Base-by-base conservation (phyloP, 306 rosid genomes). In the Corylus avellana region DNA sequence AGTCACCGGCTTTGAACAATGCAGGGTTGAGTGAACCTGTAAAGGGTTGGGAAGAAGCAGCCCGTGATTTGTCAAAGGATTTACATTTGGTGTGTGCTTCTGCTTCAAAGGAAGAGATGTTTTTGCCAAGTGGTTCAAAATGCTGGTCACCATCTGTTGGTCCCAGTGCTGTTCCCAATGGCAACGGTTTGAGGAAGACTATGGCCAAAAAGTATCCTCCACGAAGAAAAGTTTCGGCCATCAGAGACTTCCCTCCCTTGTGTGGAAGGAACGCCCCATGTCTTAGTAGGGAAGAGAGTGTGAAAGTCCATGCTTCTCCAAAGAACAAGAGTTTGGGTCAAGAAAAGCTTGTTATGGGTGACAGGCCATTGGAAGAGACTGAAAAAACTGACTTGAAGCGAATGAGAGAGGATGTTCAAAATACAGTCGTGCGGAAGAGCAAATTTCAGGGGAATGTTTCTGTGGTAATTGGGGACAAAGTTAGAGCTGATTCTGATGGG, bases 191-290 rank as follows among this genome's bases (percentile, higher is more conserved):
- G 74, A 59, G 77, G 77, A 85, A 86, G 76, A 69, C 48, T 70
- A 55, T 67, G 35, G 75, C 80, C 56, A 81, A 79, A 87, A 88
- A 82, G 69, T 85, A 83, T 82, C 87, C 89, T 85, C 92, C 92
- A 58, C 88, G 81, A 76, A 88, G 93, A 84, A 84, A 62, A 69
- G 83, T 91, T 81, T 90, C 96, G 58, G 98, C 98, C 54, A 48
- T 82, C 64, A 87, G 98, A 77, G 82, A 85, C 78, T 91, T 89
- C 53, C 98, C 98, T 70, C 91, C 76, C 80, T 77, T 78, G 12
- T 95, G 98, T 64, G 97, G 98, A 77, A 86, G 83, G 66, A 84
- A 84, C 83, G 91, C 89, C 79, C 76, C 88, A 29, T 68, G 14
- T 70, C 81, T 82, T 25, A 48, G 59, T 71, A 81, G 42, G 73